Evolutionary conservation across 2,329 filamentous ascomycete genomes (phyloP), one percentile per base, ranked within the genome.

Genomic region (Blastomyces silverae): DNA sequence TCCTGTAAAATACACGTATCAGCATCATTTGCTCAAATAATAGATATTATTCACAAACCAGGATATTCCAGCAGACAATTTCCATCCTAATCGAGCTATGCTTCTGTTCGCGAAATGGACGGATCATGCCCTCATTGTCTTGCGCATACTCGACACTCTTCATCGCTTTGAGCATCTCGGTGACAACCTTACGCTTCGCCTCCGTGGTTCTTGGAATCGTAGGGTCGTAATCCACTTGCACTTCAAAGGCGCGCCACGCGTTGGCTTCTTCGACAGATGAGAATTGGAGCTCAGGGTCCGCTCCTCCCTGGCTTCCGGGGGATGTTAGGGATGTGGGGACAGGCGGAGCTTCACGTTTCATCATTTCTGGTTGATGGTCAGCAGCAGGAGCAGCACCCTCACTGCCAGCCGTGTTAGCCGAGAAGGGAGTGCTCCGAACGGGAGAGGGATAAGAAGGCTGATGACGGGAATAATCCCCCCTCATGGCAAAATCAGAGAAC

Each of bases 51-150:
- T 52, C 65, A 61, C 66, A 46, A 66, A 68, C 73, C 64, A 78
- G 50, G 3, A 77, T 61, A 34, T 72, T 71, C 76, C 76, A 78
- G 55, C 71, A 73, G 1, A 70, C 68, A 5, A 67, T 65, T 63
- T 78, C 76, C 44, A 77, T 69, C 11, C 71, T 65, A 2, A 63
- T 63, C 15, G 70, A 64, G 61, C 70, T 64, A 39, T 73, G 70
- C 42, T 68, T 69, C 8, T 69, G 60, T 3, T 73, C 69, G 3
- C 61, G 56, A 64, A 77, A 78, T 3, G 71, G 72, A 11, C 69
- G 69, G 4, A 74, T 69, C 73, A 77, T 77, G 10, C 69, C 69
- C 3, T 67, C 67, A 55, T 74, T 75, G 37, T 77, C 75, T 44
- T 70, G 64, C 0, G 72, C 72, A 15, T 68, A 25, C 7, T 71